Evolutionary conservation across 2,329 filamentous ascomycete species (phyloP).

Genomic region (Cladophialophora bantiana): DNA sequence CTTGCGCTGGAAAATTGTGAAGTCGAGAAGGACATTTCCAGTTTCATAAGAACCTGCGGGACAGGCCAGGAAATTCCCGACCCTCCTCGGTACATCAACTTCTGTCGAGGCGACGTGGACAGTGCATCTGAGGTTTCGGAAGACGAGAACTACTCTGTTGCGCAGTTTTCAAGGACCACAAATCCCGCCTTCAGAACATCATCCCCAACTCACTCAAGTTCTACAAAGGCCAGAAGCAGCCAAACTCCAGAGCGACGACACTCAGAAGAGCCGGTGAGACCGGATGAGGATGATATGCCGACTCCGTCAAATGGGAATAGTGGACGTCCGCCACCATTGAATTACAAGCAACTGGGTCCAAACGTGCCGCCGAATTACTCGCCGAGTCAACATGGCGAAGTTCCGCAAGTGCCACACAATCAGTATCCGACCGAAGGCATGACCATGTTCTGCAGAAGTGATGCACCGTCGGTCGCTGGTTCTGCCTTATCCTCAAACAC

Average conservation of each 20-base stretch:
- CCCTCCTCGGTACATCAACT: slow-evolving; percentile 98
- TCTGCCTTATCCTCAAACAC: slow-evolving; percentile 70
- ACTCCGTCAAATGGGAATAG: slow-evolving; percentile 38
- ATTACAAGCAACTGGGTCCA: slow-evolving; percentile 36
- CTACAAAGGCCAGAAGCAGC: slow-evolving; percentile 56
- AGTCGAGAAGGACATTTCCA: slow-evolving; percentile 90
- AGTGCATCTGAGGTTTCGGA: slow-evolving; percentile 82
- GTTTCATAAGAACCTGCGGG: slow-evolving; percentile 85
- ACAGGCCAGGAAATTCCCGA: slow-evolving; percentile 98
- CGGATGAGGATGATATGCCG: slow-evolving; percentile 31
- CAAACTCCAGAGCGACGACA: slow-evolving; percentile 24
- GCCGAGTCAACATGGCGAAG: slow-evolving; percentile 68
- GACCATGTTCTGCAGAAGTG: slow-evolving; percentile 92
- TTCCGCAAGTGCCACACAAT: slow-evolving; percentile 81
- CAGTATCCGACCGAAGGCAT: slow-evolving; percentile 94
- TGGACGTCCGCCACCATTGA: slow-evolving; percentile 38
- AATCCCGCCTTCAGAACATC: slow-evolving; percentile 96
- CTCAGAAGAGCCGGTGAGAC: slow-evolving; percentile 35
- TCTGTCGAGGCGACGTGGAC: slow-evolving; percentile 88
- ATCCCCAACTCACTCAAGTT: slow-evolving; percentile 88
- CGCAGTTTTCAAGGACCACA: slow-evolving; percentile 92
- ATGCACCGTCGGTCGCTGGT: slow-evolving; percentile 70
- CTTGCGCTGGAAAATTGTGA: slow-evolving; percentile 93
- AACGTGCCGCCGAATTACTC: slow-evolving; percentile 55
- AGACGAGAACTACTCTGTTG: slow-evolving; percentile 92